Evolutionary conservation across 2,329 filamentous ascomycete genomes (phyloP).

Genomic region (Trichoderma atrobrunneum): DNA sequence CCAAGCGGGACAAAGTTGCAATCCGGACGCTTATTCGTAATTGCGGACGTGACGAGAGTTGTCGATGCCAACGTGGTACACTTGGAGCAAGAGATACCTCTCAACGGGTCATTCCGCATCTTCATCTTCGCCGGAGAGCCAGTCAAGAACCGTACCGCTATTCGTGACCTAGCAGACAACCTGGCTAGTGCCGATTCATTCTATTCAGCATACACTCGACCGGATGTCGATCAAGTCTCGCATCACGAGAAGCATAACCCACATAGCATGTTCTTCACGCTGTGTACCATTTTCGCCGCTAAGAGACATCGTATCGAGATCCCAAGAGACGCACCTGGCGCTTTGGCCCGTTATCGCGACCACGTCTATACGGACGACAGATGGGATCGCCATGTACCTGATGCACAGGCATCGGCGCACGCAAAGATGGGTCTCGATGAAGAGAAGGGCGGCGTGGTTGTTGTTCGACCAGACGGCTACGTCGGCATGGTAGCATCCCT

Average conservation of each 20-base stretch:
- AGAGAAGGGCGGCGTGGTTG: slow-evolving; percentile 72
- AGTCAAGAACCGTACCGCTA: slow-evolving; percentile 55
- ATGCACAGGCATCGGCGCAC: slow-evolving; percentile 72
- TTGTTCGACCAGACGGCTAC: slow-evolving; percentile 85
- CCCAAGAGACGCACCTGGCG: slow-evolving; percentile 62
- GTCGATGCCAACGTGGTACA: slow-evolving; percentile 87
- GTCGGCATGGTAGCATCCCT: slow-evolving; percentile 73
- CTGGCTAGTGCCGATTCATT: slow-evolving; percentile 68
- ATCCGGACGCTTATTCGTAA: slow-evolving; percentile 72
- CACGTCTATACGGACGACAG: slow-evolving; percentile 86
- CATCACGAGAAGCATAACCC: slow-evolving; percentile 83
- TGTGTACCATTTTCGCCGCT: slow-evolving; percentile 72
- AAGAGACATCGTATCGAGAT: slow-evolving; percentile 71
- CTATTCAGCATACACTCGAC: slow-evolving; percentile 62
- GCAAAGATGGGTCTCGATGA: slow-evolving; percentile 80
- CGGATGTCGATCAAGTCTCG: slow-evolving; percentile 60
- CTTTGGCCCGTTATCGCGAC: slow-evolving; percentile 73
- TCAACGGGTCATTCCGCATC: slow-evolving; percentile 84
- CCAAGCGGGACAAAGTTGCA: slow-evolving; percentile 63
- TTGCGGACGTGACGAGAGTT: slow-evolving; percentile 79
- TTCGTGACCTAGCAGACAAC: slow-evolving; percentile 66
- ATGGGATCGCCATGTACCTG: slow-evolving; percentile 66
- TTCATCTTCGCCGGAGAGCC: slow-evolving; percentile 80
- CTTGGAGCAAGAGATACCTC: slow-evolving; percentile 82
- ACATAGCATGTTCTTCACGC: slow-evolving; percentile 76